phyloP scores from a whole-genome alignment of 441 rosid species.

The Populus hybrid region DNA sequence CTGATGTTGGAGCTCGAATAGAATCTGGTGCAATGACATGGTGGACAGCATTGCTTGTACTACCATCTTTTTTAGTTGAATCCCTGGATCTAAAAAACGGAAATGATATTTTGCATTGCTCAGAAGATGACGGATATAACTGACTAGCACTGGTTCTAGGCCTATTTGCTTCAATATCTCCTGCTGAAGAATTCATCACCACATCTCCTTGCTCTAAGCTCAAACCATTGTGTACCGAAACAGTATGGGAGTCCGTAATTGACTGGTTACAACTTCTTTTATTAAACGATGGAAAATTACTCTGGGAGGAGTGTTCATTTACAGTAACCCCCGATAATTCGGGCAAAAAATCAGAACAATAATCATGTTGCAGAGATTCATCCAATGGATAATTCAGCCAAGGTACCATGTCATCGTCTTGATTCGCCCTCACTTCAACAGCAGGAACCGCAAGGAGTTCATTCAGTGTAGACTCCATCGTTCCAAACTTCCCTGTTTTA shows the following conservation, averaged over 20 bases:
- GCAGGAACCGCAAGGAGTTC: slow-evolving; percentile 55
- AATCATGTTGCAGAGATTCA: slow-evolving; percentile 44
- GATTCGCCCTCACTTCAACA: slow-evolving; percentile 47
- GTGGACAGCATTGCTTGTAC: slow-evolving; percentile 14
- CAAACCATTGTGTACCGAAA: slow-evolving; percentile 25
- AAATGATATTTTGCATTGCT: slow-evolving; percentile 34
- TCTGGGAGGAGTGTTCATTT: slow-evolving; percentile 42
- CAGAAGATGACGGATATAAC: slow-evolving; percentile 29
- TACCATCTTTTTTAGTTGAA: slow-evolving; percentile 26
- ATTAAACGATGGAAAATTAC: slow-evolving; percentile 37
- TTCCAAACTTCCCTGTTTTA: slow-evolving; percentile 31
- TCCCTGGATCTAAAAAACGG: slow-evolving; percentile 41
- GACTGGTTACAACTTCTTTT: slow-evolving; percentile 33
- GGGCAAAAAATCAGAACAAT: slow-evolving; percentile 50
- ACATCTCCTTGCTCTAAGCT: slow-evolving; percentile 27
- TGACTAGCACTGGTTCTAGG: slow-evolving; percentile 28
- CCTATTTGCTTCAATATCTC: slow-evolving; percentile 24
- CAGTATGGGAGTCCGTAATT: slow-evolving; percentile 20
- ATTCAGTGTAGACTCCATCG: slow-evolving; percentile 30
- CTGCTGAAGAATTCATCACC: slow-evolving; percentile 26
- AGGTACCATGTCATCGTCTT: slow-evolving; percentile 67
- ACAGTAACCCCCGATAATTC: slow-evolving; percentile 60
- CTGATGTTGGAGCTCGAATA: slow-evolving; percentile 18
- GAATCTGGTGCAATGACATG: slow-evolving; percentile 26
- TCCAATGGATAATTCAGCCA: slow-evolving; percentile 63